These are phyloP conservation scores for Hibiscus mutabilis DNA, from an alignment of 345 rosid genomes.

Conservation along the genomic window DNA sequence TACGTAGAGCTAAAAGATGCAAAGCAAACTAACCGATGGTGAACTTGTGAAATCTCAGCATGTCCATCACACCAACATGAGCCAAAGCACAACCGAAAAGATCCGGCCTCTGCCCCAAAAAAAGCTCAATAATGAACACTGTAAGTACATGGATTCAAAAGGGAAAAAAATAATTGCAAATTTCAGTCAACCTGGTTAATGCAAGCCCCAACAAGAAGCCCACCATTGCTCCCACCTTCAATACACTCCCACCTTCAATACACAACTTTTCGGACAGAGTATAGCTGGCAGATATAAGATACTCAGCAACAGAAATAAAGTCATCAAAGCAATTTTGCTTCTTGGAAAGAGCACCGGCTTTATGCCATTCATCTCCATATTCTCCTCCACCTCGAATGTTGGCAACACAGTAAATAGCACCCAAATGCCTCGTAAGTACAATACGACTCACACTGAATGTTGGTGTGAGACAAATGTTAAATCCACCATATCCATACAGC, in stretches of 20 bases:
- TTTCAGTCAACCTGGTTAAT: slow-evolving; percentile 65
- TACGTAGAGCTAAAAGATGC: background rate
- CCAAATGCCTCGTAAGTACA: slow-evolving; percentile 62
- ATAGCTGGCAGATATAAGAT: slow-evolving; percentile 64
- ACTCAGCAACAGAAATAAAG: slow-evolving; percentile 74
- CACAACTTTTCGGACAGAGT: slow-evolving; percentile 67
- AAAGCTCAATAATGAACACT: background rate
- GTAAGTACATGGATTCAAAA: background rate
- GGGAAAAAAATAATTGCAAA: slow-evolving; percentile 22
- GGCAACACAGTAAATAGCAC: slow-evolving; percentile 68
- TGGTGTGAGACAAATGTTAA: slow-evolving; percentile 64
- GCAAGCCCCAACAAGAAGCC: slow-evolving; percentile 85
- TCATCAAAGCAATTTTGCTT: slow-evolving; percentile 93
- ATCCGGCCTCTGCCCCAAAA: slow-evolving; percentile 69
- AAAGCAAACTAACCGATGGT: slow-evolving; percentile 54
- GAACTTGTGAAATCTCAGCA: slow-evolving; percentile 91
- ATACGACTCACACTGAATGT: slow-evolving; percentile 57
- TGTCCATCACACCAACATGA: slow-evolving; percentile 94
- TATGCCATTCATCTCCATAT: slow-evolving; percentile 97
- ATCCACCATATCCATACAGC: slow-evolving; percentile 91
- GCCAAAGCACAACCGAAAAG: slow-evolving; percentile 97
- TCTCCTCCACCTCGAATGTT: slow-evolving; percentile 97
- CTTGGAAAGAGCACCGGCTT: slow-evolving; percentile 67
- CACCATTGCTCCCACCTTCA: slow-evolving; percentile 95
- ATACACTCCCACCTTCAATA: slow-evolving; percentile 88